Evolutionary conservation across 768 basidiomycete genomes (phyloP).

Genomic region (Suillus brevipes): DNA sequence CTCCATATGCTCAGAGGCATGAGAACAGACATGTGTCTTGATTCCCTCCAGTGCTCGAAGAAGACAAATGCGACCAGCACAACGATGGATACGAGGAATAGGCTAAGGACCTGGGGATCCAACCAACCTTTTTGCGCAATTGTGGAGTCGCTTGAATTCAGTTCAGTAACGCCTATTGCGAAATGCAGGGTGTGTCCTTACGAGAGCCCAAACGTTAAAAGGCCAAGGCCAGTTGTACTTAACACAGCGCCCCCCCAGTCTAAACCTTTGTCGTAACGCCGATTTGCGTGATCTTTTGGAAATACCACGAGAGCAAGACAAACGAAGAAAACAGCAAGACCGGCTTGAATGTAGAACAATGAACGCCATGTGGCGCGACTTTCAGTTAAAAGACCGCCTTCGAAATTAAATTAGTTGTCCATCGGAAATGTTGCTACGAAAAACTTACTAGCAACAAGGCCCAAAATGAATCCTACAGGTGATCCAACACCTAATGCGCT

Average conservation of each 20-base stretch:
- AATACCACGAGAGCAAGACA: constrained; percentile 25
- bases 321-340: constrained; percentile 29
- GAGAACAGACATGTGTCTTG: constrained; percentile 26
- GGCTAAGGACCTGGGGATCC: constrained; percentile 33
- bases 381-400: constrained; percentile 35
- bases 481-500: constrained; percentile 37
- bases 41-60: constrained; percentile 34
- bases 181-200: constrained; percentile 15
- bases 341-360: constrained; percentile 36
- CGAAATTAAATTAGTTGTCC: neutral
- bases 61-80: constrained; percentile 27
- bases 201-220: constrained; percentile 36
- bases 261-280: constrained; percentile 33
- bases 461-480: constrained; percentile 35
- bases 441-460: constrained; percentile 31
- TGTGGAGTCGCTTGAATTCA: constrained; percentile 28
- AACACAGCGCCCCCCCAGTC: constrained; percentile 38
- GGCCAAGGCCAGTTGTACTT: constrained; percentile 34
- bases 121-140: constrained; percentile 33
- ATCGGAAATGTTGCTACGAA: neutral
- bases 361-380: constrained; percentile 33
- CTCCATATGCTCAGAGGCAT: constrained; percentile 36
- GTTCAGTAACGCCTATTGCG: constrained; percentile 5
- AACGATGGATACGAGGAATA: constrained; percentile 28
- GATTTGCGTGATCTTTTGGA: constrained; percentile 16